Evolutionary conservation across 2,329 filamentous ascomycete genomes (phyloP).

Genomic region (Rhinocladiella similis): DNA sequence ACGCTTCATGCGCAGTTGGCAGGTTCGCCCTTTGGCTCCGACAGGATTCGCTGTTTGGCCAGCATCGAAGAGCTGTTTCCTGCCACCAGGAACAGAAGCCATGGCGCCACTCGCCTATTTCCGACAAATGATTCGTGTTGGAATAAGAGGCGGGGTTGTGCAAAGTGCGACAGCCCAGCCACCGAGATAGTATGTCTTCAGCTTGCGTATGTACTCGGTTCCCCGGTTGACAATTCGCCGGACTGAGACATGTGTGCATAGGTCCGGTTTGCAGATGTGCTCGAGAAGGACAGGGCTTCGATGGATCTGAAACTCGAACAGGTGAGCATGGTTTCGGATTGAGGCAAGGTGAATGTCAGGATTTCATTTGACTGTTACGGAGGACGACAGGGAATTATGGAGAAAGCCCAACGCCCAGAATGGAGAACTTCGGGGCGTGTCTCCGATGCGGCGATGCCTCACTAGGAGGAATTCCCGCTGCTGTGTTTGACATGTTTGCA

Average conservation of each 20-base stretch:
- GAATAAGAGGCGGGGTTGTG: neutral
- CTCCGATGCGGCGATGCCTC: neutral
- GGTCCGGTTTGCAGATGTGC: neutral
- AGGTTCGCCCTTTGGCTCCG: too few species aligned
- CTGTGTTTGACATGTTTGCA: neutral
- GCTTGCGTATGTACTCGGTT: neutral
- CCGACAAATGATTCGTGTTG: too few species aligned
- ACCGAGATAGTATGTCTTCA: neutral
- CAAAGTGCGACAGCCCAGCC: slow-evolving; percentile 1
- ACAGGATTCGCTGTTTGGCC: too few species aligned
- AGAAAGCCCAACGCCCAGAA: neutral
- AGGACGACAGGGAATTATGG: neutral
- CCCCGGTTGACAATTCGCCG: neutral
- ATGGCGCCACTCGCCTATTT: too few species aligned
- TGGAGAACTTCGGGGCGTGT: too few species aligned
- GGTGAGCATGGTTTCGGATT: neutral
- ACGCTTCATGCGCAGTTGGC: too few species aligned
- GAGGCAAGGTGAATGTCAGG: too few species aligned
- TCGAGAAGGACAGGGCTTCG: neutral
- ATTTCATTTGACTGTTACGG: too few species aligned
- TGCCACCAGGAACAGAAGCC: too few species aligned
- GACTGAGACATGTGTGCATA: slow-evolving; percentile 7
- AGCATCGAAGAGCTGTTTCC: too few species aligned
- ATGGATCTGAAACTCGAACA: neutral
- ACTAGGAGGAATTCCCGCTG: neutral